Base-by-base conservation (phyloP, 768 basidiomycete species). In the Scleroderma citrinum region DNA sequence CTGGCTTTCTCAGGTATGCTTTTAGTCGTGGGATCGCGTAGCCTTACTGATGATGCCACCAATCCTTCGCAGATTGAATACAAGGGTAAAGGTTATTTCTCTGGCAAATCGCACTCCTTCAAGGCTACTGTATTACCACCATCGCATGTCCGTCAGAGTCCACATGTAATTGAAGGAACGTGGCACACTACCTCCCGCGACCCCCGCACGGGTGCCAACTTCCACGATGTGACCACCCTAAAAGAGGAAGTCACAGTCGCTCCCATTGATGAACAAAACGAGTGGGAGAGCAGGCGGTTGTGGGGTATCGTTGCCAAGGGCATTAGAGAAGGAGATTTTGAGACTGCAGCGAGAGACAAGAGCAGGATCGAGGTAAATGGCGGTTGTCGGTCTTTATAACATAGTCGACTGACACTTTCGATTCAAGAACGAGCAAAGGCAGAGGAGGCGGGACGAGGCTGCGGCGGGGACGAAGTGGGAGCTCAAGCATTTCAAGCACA, bases 71-170 rank as follows among this genome's bases (percentile, higher is more conserved):
- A 76, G 64, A 84, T 97, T 65, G 91, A 95, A 56, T 98, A 95
- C 76, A 92, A 92, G 63, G 95, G 94, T 67, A 92, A 91, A 62
- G 95, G 94, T 23, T 98, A 94, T 71, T 91, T 97, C 65, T 80
- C 82, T 31, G 94, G 95, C 48, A 94, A 92, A 66, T 82, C 90
- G 3, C 95, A 99, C 71, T 74, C 83, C 3, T 96, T 93, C 80
- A 94, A 92, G 67, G 92, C 95, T 10, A 75, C 75, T 1, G 65
- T 92, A n/a, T 64, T 76, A 0, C 79, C 78, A 11, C 73, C 78
- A 36, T 71, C 75, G 39, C 67, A 70, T 56, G 65, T 52, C 46
- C 66, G 62, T n/a, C 59, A 64, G 34, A 61, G 65, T 32, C 71
- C 80, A 53, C 73, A 80, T 59, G 67, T 82, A 20, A 67, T 87